Percentiles rank a stretch among this genome's conserved stretches.
These are phyloP conservation scores for Lavandula angustifolia DNA, from an alignment of 257 asterid genomes.

Conservation along the genomic window DNA sequence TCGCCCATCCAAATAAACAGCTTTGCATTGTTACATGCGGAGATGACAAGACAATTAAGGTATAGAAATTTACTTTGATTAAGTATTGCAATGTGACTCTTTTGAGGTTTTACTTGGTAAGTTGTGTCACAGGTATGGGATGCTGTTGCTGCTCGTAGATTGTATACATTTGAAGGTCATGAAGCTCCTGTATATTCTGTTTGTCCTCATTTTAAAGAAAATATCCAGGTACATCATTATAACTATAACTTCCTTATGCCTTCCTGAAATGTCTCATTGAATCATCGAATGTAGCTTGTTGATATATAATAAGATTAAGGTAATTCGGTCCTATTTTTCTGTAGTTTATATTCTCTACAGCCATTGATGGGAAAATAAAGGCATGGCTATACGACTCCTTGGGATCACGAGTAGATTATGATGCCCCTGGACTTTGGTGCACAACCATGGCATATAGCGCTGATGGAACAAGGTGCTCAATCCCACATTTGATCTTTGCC, in stretches of 20 bases:
- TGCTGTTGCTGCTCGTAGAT: slow-evolving; percentile 73
- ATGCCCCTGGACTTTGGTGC: slow-evolving; percentile 99
- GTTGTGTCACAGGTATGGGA: slow-evolving; percentile 80
- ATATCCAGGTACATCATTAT: slow-evolving; percentile 45
- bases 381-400: slow-evolving; percentile 95
- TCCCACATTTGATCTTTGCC: slow-evolving; percentile 22
- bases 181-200: slow-evolving; percentile 99
- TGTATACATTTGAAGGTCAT: slow-evolving; percentile 84
- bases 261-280: slow-evolving; percentile 17
- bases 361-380: slow-evolving; percentile 93
- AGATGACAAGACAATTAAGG: slow-evolving; percentile 96
- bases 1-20: slow-evolving; percentile 94
- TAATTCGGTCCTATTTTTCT: slow-evolving; percentile 29
- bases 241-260: slow-evolving; percentile 10
- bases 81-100: slow-evolving; percentile 22
- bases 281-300: slow-evolving; percentile 15
- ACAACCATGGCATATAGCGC: slow-evolving; percentile 97
- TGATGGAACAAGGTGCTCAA: slow-evolving; percentile 85
- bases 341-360: slow-evolving; percentile 98
- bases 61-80: slow-evolving; percentile 31
- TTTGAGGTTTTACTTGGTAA: slow-evolving; percentile 26
- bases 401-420: slow-evolving; percentile 98
- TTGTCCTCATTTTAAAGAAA: slow-evolving; percentile 75
- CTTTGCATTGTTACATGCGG: slow-evolving; percentile 94
- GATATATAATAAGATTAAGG: slow-evolving; percentile 16